Conservation (phyloP, 352 stramenopile genomes). For the Thraustotheca clavata region DNA sequence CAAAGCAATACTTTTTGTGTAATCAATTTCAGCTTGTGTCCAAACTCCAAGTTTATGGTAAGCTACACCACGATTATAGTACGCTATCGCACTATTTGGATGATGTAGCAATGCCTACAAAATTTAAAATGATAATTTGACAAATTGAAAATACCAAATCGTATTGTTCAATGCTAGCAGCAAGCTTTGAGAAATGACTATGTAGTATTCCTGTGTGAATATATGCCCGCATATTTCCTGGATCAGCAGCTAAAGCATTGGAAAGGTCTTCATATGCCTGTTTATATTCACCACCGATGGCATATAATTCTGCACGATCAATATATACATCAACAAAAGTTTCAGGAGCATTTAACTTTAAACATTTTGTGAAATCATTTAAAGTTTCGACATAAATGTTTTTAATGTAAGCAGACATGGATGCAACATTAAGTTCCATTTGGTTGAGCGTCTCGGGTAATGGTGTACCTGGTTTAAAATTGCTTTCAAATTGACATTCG, state of each 20-base stretch:
- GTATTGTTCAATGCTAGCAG: constrained; percentile 56
- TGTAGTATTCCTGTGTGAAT: constrained; percentile 68
- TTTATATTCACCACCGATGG: constrained; percentile 49
- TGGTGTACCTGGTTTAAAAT: constrained; percentile 1
- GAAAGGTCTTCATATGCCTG: constrained; percentile 53
- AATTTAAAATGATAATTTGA: background rate
- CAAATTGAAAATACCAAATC: constrained; percentile 27
- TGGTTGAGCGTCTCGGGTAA: constrained; percentile 25
- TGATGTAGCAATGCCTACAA: constrained; percentile 39
- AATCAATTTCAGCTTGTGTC: constrained; percentile 55
- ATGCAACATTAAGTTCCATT: constrained; percentile 43
- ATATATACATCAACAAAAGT: constrained; percentile 48
- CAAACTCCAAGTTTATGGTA: constrained; percentile 67
- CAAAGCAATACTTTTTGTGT: constrained; percentile 39
- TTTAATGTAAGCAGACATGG: constrained; percentile 43
- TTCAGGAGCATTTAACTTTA: constrained; percentile 38
- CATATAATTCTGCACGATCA: constrained; percentile 57
- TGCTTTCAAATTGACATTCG: constrained; percentile 35
- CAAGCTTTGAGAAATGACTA: constrained; percentile 56
- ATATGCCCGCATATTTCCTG: constrained; percentile 39
- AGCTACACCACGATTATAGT: constrained; percentile 59
- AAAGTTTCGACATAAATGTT: constrained; percentile 37
- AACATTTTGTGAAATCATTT: constrained; percentile 51
- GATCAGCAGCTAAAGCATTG: constrained; percentile 40
- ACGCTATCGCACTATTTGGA: constrained; percentile 28